phyloP scores from a whole-genome alignment of 345 rosid species.

The Camelina sativa region DNA sequence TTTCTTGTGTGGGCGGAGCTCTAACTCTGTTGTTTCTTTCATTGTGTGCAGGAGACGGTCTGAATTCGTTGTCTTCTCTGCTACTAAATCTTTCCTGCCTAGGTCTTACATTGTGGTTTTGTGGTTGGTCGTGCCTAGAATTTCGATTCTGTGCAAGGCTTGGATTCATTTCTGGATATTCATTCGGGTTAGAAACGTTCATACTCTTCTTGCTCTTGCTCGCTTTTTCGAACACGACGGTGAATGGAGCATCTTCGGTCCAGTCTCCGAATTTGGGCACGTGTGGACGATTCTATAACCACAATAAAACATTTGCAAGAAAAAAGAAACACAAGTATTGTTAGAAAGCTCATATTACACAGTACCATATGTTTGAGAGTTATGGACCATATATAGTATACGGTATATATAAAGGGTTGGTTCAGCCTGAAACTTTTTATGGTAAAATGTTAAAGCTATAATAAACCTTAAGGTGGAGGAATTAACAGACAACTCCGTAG shows the following conservation, averaged over 20 bases:
- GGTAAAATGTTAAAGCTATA: background rate
- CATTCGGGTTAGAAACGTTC: constrained; percentile 28
- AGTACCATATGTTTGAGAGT: background rate
- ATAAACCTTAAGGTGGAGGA: background rate
- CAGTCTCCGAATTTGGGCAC: constrained; percentile 46
- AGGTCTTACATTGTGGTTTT: constrained; percentile 25
- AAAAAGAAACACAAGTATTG: background rate
- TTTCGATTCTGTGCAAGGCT: constrained; percentile 18
- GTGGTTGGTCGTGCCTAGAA: constrained; percentile 32
- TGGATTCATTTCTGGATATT: constrained; percentile 38
- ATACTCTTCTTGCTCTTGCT: constrained; percentile 18
- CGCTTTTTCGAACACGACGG: constrained; percentile 40
- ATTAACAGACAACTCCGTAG: background rate
- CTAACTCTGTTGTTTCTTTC: constrained; percentile 36
- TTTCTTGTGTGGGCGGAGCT: constrained; percentile 16
- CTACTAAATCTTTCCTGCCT: constrained; percentile 33
- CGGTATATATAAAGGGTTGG: background rate
- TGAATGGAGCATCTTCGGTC: constrained; percentile 35
- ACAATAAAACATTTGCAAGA: background rate
- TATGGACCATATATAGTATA: background rate
- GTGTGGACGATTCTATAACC: constrained; percentile 31
- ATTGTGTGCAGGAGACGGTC: constrained; percentile 57
- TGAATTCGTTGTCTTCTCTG: constrained; percentile 58
- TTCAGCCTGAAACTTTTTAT: background rate
- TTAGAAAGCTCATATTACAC: background rate